These are phyloP conservation scores for Irpex sp. DNA, from an alignment of 1,284 basidiomycete species.

Conservation along the genomic window DNA sequence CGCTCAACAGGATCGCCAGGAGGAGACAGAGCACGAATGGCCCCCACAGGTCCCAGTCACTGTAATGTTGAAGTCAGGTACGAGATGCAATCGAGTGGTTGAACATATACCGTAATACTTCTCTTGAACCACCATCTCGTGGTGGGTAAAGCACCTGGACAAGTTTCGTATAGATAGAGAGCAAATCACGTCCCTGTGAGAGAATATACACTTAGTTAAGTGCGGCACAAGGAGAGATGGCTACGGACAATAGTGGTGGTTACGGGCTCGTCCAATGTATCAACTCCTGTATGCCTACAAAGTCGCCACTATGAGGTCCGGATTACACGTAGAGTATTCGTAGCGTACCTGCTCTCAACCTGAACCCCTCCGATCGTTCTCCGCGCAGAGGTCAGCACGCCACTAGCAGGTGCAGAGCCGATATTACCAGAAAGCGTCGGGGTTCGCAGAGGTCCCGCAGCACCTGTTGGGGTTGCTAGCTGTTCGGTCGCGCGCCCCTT, in stretches of 20 bases:
- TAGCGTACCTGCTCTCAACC: conserved; percentile 77
- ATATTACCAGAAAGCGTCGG: conserved; percentile 67
- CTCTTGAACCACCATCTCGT: conserved; percentile 63
- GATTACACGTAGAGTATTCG: background rate
- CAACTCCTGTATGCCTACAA: conserved; percentile 69
- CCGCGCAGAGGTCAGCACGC: conserved; percentile 41
- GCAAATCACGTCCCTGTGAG: conserved; percentile 74
- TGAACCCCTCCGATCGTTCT: conserved; percentile 78
- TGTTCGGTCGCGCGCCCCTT: conserved; percentile 64
- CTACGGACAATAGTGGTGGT: conserved; percentile 79
- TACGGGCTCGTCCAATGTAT: conserved; percentile 91
- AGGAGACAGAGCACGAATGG: conserved; percentile 84
- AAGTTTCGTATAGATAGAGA: conserved; percentile 89
- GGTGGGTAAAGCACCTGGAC: conserved; percentile 91
- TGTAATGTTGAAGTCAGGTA: conserved; percentile 24
- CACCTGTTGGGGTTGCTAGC: conserved; percentile 41
- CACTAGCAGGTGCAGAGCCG: conserved; percentile 42
- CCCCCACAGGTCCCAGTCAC: conserved; percentile 97
- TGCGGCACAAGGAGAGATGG: background rate
- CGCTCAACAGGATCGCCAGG: conserved; percentile 83
- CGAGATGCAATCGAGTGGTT: conserved; percentile 4
- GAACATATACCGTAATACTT: conserved; percentile 62
- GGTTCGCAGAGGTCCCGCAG: conserved; percentile 25
- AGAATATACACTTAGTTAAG: background rate
- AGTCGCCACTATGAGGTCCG: background rate